Base-by-base conservation (phyloP, 2,329 filamentous ascomycete species). In the Ophiostoma triangulosporum region DNA sequence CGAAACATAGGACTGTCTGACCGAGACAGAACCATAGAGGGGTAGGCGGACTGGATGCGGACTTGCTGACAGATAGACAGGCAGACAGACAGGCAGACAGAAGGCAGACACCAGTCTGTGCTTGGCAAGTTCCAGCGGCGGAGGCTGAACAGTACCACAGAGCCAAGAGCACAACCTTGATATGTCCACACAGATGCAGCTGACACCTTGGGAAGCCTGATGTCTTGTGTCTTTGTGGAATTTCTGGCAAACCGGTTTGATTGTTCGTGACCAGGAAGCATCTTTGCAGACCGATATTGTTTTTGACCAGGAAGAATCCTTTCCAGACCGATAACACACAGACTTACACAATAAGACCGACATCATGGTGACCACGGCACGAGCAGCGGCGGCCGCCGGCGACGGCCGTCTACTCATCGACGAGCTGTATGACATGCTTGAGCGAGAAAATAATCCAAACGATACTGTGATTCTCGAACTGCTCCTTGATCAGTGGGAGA, bases 391-490 rank as follows among this genome's bases (percentile, higher is more conserved):
- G 11, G 38, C 38, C 38, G 24, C 24, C 20, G 15, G 38, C 38
- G 22, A 17, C 11, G 6, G 38, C 20, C 55, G 46, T n/a, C 35
- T 38, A 20, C 50, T 57, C 31, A 38, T 59, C 38, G 36, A 51
- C 26, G 57, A 59, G 35, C 51, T 59, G 20, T 59, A 59, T 15
- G 58, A 57, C 22, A 32, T 52, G 14, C 51, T 58, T 2, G 57
- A 58, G 20, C 40, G 27, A 4, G 50, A 56, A 6, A 36, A 48
- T 9, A 45, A 58, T n/a, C 46, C 51, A 3, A 29, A 48, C 6
- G 57, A 53, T 40, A 53, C 54, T 1, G 40, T 49, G 15, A 46
- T 57, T 12, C 55, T 35, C 33, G 58, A 59, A 46, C 29, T 58
- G 14, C 56, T 59, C 12, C 51, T 58, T 9, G 50, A 56, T 31